A percentile compares a stretch with the other conserved stretches of the same genome.
phyloP scores from a whole-genome alignment of 495 filamentous ascomycete genomes.

The Penicillium roqueforti region DNA sequence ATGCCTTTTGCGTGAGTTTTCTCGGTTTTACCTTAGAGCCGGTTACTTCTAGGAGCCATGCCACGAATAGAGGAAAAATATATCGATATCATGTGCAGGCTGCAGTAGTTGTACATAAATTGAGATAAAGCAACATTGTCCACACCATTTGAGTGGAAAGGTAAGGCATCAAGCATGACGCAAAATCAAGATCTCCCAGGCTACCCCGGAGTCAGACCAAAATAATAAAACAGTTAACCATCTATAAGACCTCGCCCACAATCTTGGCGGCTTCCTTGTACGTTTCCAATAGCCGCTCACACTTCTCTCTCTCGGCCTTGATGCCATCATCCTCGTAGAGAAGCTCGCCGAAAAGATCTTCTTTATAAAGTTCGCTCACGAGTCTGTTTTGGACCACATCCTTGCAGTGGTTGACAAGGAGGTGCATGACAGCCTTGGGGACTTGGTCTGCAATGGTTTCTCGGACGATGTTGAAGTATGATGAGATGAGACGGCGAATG shows the following conservation, averaged over 20 bases:
- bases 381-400: slow-evolving; percentile 95
- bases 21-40: background rate
- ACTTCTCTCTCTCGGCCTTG: slow-evolving; percentile 96
- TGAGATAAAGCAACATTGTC: slow-evolving; percentile 1
- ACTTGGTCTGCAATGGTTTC: slow-evolving; percentile 97
- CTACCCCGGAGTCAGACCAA: background rate
- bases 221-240: background rate
- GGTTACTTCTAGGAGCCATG: background rate
- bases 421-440: slow-evolving; percentile 97
- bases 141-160: background rate
- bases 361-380: slow-evolving; percentile 92
- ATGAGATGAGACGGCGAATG: slow-evolving; percentile 91
- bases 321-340: slow-evolving; percentile 96
- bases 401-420: slow-evolving; percentile 96
- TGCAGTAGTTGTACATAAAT: slow-evolving; percentile 27
- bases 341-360: slow-evolving; percentile 86
- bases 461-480: slow-evolving; percentile 97
- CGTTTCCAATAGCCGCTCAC: slow-evolving; percentile 86
- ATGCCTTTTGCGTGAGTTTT: background rate
- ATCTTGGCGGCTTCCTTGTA: slow-evolving; percentile 98
- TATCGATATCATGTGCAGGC: slow-evolving; percentile 20
- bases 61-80: slow-evolving; percentile 7
- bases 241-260: slow-evolving; percentile 87
- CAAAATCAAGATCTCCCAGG: background rate
- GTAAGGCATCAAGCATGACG: slow-evolving; percentile 1